phyloP scores from a whole-genome alignment of 371 early-diverging fungal genomes.

The Syncephalastrum contaminatum region DNA sequence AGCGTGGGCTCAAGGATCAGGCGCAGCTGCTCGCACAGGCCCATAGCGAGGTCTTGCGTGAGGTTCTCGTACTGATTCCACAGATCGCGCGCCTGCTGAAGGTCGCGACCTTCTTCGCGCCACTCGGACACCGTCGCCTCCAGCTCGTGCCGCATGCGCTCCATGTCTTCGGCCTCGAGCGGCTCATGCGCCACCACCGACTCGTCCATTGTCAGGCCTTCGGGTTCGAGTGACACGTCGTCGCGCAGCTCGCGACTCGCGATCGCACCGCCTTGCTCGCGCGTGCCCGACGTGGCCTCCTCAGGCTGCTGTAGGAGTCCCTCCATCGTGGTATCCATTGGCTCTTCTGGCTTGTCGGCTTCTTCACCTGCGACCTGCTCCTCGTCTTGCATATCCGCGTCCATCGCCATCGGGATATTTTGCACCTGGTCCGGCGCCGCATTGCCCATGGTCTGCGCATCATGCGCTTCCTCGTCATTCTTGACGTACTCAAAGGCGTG shows the following conservation, averaged over 20 bases:
- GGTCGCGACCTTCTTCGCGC: slow-evolving; percentile 61
- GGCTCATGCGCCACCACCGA: slow-evolving; percentile 56
- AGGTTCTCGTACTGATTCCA: slow-evolving; percentile 91
- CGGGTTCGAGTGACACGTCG: slow-evolving; percentile 11
- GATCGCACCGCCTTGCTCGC: slow-evolving; percentile 24
- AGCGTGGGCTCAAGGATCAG: slow-evolving; percentile 97
- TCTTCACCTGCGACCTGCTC: slow-evolving; percentile 59
- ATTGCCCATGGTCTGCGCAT: slow-evolving; percentile 75
- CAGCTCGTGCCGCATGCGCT: slow-evolving; percentile 60
- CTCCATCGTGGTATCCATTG: slow-evolving; percentile 21
- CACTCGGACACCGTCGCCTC: slow-evolving; percentile 58
- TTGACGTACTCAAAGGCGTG: slow-evolving; percentile 74
- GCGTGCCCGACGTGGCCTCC: background rate
- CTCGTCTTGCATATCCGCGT: slow-evolving; percentile 54
- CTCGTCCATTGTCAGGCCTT: slow-evolving; percentile 41
- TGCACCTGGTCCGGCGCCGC: slow-evolving; percentile 76
- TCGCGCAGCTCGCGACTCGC: too few species aligned
- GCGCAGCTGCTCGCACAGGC: slow-evolving; percentile 93
- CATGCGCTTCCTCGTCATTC: slow-evolving; percentile 74
- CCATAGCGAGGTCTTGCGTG: slow-evolving; percentile 86
- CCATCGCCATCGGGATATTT: slow-evolving; percentile 56
- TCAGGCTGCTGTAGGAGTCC: slow-evolving; percentile 1
- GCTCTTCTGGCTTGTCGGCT: slow-evolving; percentile 20
- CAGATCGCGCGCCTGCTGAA: slow-evolving; percentile 68
- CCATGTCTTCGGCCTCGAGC: slow-evolving; percentile 59